Percentiles rank a stretch among this genome's conserved stretches.
phyloP scores from a whole-genome alignment of 371 early-diverging fungal species.

The Choanephora cucurbitarum region DNA sequence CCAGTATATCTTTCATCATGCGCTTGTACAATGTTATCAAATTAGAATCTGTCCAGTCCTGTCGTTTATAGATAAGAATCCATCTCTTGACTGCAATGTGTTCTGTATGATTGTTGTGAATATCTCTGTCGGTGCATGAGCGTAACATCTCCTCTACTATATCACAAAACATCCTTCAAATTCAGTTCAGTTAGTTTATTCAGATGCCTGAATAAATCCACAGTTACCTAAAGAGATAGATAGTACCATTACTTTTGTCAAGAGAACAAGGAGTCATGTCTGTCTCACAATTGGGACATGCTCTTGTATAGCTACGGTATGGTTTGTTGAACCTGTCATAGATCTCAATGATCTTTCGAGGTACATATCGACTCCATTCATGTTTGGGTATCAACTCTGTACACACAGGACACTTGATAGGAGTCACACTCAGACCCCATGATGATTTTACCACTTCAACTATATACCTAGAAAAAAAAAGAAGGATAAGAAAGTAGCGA shows the following conservation, averaged over 20 bases:
- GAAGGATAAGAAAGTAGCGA: slow-evolving; percentile 1
- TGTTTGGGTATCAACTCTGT: slow-evolving; percentile 45
- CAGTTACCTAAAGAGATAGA: background rate
- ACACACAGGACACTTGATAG: slow-evolving; percentile 60
- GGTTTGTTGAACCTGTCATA: slow-evolving; percentile 60
- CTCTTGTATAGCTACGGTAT: slow-evolving; percentile 52
- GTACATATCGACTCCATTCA: slow-evolving; percentile 54
- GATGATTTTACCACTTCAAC: slow-evolving; percentile 57
- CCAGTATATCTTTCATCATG: slow-evolving; percentile 20
- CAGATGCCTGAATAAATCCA: background rate
- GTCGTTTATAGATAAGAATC: slow-evolving; percentile 22
- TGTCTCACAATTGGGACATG: slow-evolving; percentile 50
- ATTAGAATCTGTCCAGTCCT: slow-evolving; percentile 16
- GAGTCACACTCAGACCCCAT: slow-evolving; percentile 62
- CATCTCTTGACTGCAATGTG: slow-evolving; percentile 25
- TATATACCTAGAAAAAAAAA: slow-evolving; percentile 40
- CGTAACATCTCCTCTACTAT: slow-evolving; percentile 14
- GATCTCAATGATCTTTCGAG: slow-evolving; percentile 25
- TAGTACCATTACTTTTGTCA: background rate
- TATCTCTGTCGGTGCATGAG: slow-evolving; percentile 14
- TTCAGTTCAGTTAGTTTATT: no score
- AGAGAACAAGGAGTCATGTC: slow-evolving; percentile 39
- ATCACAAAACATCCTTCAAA: no score
- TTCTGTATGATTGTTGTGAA: slow-evolving; percentile 19
- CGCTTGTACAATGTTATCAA: slow-evolving; percentile 10